Conservation (phyloP, 2,329 filamentous ascomycete genomes). For the Apiospora marii region DNA sequence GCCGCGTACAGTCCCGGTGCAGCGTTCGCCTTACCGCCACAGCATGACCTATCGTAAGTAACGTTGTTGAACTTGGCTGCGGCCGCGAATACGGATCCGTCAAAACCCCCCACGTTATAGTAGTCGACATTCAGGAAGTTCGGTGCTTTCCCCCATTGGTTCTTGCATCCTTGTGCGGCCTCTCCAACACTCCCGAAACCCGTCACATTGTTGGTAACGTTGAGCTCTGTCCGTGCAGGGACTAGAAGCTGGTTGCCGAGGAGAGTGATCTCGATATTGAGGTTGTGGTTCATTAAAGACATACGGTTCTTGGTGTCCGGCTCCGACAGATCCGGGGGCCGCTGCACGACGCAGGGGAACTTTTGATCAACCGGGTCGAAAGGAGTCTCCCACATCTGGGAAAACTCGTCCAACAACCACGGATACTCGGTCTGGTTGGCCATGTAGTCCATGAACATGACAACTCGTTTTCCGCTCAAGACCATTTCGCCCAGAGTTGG, state of each 20-base stretch:
- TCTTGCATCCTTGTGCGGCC: constrained; percentile 67
- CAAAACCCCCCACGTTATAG: constrained; percentile 74
- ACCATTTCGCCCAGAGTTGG: constrained; percentile 84
- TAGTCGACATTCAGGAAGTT: constrained; percentile 87
- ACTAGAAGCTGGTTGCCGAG: constrained; percentile 71
- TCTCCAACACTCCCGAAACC: constrained; percentile 73
- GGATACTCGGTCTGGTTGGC: constrained; percentile 81
- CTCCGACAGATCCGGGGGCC: constrained; percentile 71
- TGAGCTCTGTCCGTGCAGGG: constrained; percentile 74
- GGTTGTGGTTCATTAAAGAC: constrained; percentile 90
- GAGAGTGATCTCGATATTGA: constrained; percentile 79
- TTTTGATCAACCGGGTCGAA: constrained; percentile 72
- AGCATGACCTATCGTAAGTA: constrained; percentile 68
- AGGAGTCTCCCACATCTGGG: constrained; percentile 88
- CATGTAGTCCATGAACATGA: constrained; percentile 86
- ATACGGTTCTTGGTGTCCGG: constrained; percentile 67
- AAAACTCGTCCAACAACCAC: constrained; percentile 88
- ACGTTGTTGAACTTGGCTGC: constrained; percentile 77
- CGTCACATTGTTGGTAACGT: constrained; percentile 73
- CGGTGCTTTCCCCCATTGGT: constrained; percentile 71
- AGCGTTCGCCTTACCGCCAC: constrained; percentile 50
- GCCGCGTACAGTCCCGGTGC: constrained; percentile 23
- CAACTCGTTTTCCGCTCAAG: constrained; percentile 70
- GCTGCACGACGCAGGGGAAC: constrained; percentile 82
- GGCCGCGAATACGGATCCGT: constrained; percentile 79